Conservation (phyloP, 2,329 filamentous ascomycete species). For the Aspergillus sp. region DNA sequence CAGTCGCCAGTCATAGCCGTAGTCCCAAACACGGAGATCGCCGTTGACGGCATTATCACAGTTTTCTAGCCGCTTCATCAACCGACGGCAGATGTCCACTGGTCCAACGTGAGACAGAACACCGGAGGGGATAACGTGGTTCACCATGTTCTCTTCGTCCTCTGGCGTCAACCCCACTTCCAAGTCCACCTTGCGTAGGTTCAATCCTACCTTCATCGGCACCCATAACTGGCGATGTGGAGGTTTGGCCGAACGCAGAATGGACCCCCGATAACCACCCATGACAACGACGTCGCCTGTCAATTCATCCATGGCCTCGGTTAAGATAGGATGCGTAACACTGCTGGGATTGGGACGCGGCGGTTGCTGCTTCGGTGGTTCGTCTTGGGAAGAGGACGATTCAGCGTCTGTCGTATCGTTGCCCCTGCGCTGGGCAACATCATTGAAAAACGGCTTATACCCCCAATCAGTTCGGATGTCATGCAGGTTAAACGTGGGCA, state of each 20-base stretch:
- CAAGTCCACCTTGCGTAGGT: constrained; percentile 82
- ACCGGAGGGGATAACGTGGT: constrained; percentile 74
- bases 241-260: constrained; percentile 74
- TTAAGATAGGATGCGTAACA: constrained; percentile 41
- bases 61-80: constrained; percentile 69
- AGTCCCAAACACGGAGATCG: constrained; percentile 73
- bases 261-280: constrained; percentile 82
- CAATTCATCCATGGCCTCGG: constrained; percentile 56
- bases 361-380: neutral
- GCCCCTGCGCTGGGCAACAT: constrained; percentile 14
- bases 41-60: constrained; percentile 65
- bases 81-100: constrained; percentile 74
- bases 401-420: constrained; percentile 5
- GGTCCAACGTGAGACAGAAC: constrained; percentile 90
- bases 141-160: constrained; percentile 74
- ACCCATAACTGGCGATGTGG: constrained; percentile 88
- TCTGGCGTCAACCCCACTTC: constrained; percentile 74
- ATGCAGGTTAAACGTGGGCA: constrained; percentile 37
- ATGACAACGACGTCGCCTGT: constrained; percentile 81
- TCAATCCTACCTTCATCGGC: constrained; percentile 84
- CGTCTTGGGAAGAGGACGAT: neutral
- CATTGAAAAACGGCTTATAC: constrained; percentile 24
- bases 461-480: constrained; percentile 31
- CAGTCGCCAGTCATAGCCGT: constrained; percentile 90
- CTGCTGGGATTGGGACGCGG: neutral